Conservation (phyloP, 768 basidiomycete genomes). For the Strobilomyces echinocephalus region DNA sequence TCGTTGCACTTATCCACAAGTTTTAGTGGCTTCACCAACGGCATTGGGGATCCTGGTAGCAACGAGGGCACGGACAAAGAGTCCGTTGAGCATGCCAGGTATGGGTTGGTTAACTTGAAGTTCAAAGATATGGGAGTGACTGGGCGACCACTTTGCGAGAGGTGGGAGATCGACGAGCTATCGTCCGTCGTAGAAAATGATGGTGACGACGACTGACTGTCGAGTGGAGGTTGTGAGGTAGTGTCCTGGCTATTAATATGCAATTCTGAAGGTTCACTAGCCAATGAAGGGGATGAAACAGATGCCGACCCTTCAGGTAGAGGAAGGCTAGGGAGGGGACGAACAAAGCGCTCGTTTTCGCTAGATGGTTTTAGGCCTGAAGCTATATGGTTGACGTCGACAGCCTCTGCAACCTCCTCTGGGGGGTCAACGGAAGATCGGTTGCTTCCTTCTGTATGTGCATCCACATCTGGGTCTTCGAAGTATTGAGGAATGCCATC, state of each 20-base stretch:
- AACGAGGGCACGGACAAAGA: conserved; percentile 53
- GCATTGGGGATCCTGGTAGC: conserved; percentile 40
- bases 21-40: conserved; percentile 35
- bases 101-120: conserved; percentile 23
- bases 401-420: neutral
- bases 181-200: conserved; percentile 28
- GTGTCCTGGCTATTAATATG: neutral
- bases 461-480: neutral
- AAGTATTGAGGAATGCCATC: conserved; percentile 19
- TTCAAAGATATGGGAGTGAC: conserved; percentile 33
- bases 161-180: conserved; percentile 31
- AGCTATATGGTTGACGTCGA: neutral
- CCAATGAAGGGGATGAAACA: conserved; percentile 4
- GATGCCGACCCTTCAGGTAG: neutral
- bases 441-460: neutral
- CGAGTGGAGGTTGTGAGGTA: conserved; percentile 3
- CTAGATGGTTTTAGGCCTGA: conserved; percentile 1
- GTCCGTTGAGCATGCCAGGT: conserved; percentile 53
- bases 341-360: conserved; percentile 16
- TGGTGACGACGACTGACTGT: conserved; percentile 21
- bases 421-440: neutral
- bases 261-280: conserved; percentile 2
- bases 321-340: conserved; percentile 28
- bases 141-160: conserved; percentile 28
- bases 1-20: conserved; percentile 30